Percentiles rank a stretch among this genome's conserved stretches.
Conservation (phyloP, 495 filamentous ascomycete species). For the Aspergillus diversus region DNA sequence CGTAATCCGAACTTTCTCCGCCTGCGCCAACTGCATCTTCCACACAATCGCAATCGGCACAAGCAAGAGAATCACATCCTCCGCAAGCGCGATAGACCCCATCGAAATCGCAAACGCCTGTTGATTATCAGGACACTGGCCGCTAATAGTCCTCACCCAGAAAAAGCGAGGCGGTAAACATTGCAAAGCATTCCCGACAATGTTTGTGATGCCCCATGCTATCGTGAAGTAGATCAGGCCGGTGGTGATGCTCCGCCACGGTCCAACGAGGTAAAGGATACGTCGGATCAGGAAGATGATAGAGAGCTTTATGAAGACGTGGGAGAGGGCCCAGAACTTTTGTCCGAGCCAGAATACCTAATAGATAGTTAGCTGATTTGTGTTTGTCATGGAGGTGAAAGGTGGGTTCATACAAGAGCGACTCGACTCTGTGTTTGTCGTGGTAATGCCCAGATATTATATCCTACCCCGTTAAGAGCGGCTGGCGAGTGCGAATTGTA, state of each 20-base stretch:
- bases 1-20: constrained; percentile 12
- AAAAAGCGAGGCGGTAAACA: constrained; percentile 48
- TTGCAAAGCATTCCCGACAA: constrained; percentile 37
- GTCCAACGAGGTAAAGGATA: constrained; percentile 21
- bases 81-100: constrained; percentile 16
- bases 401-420: neutral
- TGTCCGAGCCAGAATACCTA: constrained; percentile 14
- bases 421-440: constrained; percentile 5
- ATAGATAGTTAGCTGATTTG: neutral
- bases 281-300: constrained; percentile 21
- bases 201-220: constrained; percentile 23
- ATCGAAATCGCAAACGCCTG: constrained; percentile 3
- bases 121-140: neutral
- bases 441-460: constrained; percentile 11
- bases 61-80: constrained; percentile 14
- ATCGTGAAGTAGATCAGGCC: constrained; percentile 15
- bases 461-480: neutral
- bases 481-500: neutral
- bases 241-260: neutral
- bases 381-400: neutral
- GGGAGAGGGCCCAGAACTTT: constrained; percentile 17
- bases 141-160: constrained; percentile 43
- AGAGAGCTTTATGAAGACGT: constrained; percentile 18
- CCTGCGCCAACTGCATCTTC: constrained; percentile 3
- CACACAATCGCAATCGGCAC: constrained; percentile 14